Evolutionary conservation across 2,329 filamentous ascomycete genomes (phyloP), one percentile per base, ranked within the genome.

Genomic region (Lasiodiplodia sp.): DNA sequence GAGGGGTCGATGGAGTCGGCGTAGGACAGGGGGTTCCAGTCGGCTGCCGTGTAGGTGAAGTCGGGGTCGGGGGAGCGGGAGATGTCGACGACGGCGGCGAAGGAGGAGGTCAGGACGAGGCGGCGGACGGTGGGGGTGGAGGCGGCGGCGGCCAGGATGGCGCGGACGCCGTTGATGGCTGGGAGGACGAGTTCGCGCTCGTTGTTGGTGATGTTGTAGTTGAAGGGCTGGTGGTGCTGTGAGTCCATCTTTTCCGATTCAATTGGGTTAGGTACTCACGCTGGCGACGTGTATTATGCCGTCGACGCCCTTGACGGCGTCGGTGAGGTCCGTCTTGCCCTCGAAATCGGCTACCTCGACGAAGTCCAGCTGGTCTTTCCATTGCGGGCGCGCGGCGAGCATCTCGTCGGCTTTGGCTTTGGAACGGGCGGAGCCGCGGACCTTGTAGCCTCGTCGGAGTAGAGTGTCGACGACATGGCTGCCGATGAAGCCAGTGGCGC

Each of bases 241-340:
- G 65, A 12, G 18, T 72, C 82, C 5, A 10, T 23, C 31, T 18
- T n/a, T 11, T 4, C 16, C 6, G 23, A 47, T 12, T 34, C 31
- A 34, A 18, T 47, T 47, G 5, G 7, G 16, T 2, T 7, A 44
- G 18, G 40, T n/a, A 6, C 16, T 5, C 14, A 64, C 60, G 68
- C 81, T 84, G 6, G 83, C 83, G 1, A 81, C 77, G 57, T 85
- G 83, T 18, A 85, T 79, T 0, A 85, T 76, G 0, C 74, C 81
- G 21, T 84, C 81, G 2, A 85, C 76, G 1, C 75, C 82, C 14
- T 82, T 73, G 37, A 83, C 77, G 0, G 78, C 79, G 2, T 81
- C 75, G 4, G 73, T 71, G 5, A 84, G 78, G 1, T 78, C 79
- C 0, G 78, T 78, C 0, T 75, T 73, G 0, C 78, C 75, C 12